Percentiles rank a stretch among this genome's conserved stretches.
Conservation (phyloP, 2,329 filamentous ascomycete species). For the Escovopsis weberi region DNA sequence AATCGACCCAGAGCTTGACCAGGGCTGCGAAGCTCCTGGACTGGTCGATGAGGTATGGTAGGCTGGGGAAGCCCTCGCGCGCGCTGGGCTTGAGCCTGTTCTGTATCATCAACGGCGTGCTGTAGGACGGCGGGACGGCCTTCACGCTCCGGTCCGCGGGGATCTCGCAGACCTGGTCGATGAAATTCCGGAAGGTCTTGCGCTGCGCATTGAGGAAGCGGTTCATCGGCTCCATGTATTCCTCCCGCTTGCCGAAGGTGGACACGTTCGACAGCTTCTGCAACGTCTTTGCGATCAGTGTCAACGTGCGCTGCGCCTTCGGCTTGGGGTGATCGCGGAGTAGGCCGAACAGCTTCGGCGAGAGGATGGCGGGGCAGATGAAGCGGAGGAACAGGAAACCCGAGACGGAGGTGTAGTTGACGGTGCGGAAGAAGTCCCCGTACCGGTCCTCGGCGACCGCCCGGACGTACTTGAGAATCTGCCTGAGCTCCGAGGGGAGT, state of each 20-base stretch:
- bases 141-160: slow-evolving; percentile 53
- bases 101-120: slow-evolving; percentile 81
- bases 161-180: slow-evolving; percentile 76
- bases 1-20: slow-evolving; percentile 65
- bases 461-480: slow-evolving; percentile 80
- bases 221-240: slow-evolving; percentile 99
- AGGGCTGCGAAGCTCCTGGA: slow-evolving; percentile 72
- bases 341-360: slow-evolving; percentile 84
- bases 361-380: slow-evolving; percentile 91
- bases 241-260: slow-evolving; percentile 83
- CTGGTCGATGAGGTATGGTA: slow-evolving; percentile 87
- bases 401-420: slow-evolving; percentile 86
- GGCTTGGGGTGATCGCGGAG: slow-evolving; percentile 69
- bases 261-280: slow-evolving; percentile 86
- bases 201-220: slow-evolving; percentile 64
- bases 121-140: slow-evolving; percentile 69
- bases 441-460: slow-evolving; percentile 91
- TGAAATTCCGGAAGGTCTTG: slow-evolving; percentile 69
- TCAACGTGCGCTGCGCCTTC: slow-evolving; percentile 74
- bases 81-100: slow-evolving; percentile 65
- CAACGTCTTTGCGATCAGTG: slow-evolving; percentile 80
- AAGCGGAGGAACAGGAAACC: slow-evolving; percentile 91
- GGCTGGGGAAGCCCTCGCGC: slow-evolving; percentile 79
- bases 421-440: slow-evolving; percentile 78
- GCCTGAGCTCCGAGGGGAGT: slow-evolving; percentile 67